phyloP scores from a whole-genome alignment of 139 green algal genomes.

The Auxenochlorella pyrenoidosa region DNA sequence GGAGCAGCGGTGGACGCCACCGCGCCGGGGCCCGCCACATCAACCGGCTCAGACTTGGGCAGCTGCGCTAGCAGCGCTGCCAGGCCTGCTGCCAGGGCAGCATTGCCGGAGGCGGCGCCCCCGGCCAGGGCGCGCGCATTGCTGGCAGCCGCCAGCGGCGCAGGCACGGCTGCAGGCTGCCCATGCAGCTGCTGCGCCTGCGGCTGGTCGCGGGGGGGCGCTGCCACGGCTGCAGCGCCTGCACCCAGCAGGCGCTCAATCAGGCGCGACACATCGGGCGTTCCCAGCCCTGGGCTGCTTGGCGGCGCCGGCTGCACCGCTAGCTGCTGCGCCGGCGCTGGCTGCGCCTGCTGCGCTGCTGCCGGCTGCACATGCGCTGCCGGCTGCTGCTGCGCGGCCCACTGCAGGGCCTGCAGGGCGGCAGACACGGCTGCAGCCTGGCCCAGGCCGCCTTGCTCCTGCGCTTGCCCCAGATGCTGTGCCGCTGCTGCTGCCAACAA shows the following conservation, averaged over 20 bases:
- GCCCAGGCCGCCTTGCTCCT: background rate
- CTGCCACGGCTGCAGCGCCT: background rate
- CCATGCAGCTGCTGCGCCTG: no score
- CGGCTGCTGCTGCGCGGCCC: background rate
- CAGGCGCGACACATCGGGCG: background rate
- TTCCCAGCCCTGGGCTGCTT: background rate
- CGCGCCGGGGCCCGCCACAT: no score
- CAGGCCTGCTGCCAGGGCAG: no score
- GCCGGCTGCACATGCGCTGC: background rate
- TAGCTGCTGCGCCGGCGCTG: background rate
- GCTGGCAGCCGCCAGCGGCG: no score
- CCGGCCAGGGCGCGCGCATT: no score
- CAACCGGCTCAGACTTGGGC: no score
- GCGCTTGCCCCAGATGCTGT: background rate
- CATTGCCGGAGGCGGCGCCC: no score
- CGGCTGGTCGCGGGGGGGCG: background rate
- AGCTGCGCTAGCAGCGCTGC: no score
- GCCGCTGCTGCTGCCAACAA: conserved; percentile 1
- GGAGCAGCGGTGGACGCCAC: no score
- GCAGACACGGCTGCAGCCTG: background rate
- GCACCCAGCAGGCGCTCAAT: background rate
- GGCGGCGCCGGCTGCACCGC: background rate
- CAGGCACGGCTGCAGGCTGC: background rate
- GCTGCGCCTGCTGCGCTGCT: background rate
- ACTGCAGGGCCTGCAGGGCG: background rate